These are phyloP conservation scores for Blastobotrys proliferans DNA, from an alignment of 1,139 yeast species.

Conservation along the genomic window DNA sequence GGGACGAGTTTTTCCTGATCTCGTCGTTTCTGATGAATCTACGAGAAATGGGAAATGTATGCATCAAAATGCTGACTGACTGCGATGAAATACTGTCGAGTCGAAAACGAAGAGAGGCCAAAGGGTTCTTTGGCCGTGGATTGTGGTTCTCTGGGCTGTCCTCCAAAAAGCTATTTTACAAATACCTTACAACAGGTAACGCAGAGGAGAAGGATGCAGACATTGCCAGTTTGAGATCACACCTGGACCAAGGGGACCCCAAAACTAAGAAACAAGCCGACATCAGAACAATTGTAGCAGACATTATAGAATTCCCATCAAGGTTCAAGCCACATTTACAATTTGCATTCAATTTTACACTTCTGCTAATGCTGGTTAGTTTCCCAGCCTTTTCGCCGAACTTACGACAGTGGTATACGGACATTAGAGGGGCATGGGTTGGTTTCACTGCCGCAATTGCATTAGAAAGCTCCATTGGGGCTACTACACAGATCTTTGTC, in stretches of 20 bases:
- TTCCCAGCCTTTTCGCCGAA: conserved; percentile 48
- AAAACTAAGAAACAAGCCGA: not conserved
- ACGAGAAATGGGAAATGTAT: conserved; percentile 38
- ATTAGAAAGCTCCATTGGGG: conserved; percentile 48
- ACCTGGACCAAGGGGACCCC: conserved; percentile 7
- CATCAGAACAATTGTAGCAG: conserved; percentile 16
- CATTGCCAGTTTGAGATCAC: conserved; percentile 19
- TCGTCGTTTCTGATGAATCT: conserved; percentile 47
- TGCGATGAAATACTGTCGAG: conserved; percentile 32
- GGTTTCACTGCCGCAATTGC: conserved; percentile 50
- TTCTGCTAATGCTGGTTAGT: conserved; percentile 44
- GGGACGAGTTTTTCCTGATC: conserved; percentile 46
- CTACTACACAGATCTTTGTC: conserved; percentile 45
- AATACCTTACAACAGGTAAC: conserved; percentile 34
- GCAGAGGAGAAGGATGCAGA: conserved; percentile 26
- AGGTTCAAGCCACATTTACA: conserved; percentile 37
- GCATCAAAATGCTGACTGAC: conserved; percentile 35
- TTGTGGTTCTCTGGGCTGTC: conserved; percentile 43
- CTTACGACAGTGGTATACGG: conserved; percentile 43
- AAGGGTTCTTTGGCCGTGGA: conserved; percentile 38
- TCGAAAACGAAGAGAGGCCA: conserved; percentile 35
- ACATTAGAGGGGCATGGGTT: conserved; percentile 48
- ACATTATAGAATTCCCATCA: conserved; percentile 26
- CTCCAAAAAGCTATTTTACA: conserved; percentile 33
- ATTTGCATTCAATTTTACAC: conserved; percentile 44